phyloP scores from a whole-genome alignment of 768 basidiomycete species.

The Gloeophyllum trabeum region DNA sequence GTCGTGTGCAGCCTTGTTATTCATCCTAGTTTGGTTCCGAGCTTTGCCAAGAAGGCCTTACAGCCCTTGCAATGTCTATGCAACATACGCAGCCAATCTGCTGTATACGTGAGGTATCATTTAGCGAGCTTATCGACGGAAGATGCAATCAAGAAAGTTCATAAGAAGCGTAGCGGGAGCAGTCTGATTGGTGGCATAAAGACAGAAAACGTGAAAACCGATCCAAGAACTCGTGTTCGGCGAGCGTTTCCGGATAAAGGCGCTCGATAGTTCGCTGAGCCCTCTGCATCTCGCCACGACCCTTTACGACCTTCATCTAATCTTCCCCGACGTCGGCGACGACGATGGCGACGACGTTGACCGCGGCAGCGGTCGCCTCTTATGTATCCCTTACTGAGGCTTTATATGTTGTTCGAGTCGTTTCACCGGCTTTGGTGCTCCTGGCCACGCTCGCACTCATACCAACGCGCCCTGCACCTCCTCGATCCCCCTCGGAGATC shows the following conservation, averaged over 20 bases:
- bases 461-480: constrained; percentile 31
- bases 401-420: constrained; percentile 46
- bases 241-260: neutral
- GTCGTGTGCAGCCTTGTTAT: no score
- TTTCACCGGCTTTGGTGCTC: constrained; percentile 59
- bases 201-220: neutral
- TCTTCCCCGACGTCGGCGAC: neutral
- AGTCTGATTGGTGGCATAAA: no score
- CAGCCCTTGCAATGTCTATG: no score
- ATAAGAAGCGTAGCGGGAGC: no score
- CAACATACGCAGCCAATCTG: no score
- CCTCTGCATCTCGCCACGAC: neutral
- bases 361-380: constrained; percentile 1
- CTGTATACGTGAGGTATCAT: no score
- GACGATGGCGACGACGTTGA: constrained; percentile 8
- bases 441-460: constrained; percentile 52
- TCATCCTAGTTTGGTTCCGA: no score
- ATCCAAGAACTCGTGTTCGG: neutral
- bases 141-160: no score
- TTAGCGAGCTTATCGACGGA: no score
- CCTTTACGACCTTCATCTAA: neutral
- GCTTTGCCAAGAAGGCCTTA: no score
- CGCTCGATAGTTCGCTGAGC: neutral
- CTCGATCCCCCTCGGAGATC: constrained; percentile 46
- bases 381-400: constrained; percentile 20